A percentile compares a stretch with the other conserved stretches of the same genome.
Conservation (phyloP, 1,284 basidiomycete species). For the Cryptococcus sp. region DNA sequence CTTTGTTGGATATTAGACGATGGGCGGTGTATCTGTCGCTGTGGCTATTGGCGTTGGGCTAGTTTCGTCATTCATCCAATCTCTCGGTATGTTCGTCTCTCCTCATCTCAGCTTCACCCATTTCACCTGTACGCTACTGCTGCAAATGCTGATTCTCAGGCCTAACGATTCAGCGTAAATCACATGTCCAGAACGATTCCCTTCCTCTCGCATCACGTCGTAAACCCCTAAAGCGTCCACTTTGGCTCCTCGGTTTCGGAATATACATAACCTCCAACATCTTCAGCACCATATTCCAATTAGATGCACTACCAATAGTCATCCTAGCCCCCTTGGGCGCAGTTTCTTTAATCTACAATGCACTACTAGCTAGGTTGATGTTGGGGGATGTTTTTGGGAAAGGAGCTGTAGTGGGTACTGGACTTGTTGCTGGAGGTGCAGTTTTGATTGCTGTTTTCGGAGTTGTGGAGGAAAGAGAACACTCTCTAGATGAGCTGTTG, state of each 20-base stretch:
- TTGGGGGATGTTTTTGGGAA: conserved; percentile 81
- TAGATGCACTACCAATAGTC: conserved; percentile 87
- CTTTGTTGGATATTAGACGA: too few relatives aligned
- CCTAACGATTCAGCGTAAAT: conserved; percentile 90
- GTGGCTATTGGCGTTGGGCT: conserved; percentile 69
- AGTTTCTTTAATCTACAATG: conserved; percentile 89
- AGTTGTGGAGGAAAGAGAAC: conserved; percentile 86
- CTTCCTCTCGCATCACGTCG: conserved; percentile 62
- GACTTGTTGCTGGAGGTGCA: conserved; percentile 83
- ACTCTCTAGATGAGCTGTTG: conserved; percentile 80
- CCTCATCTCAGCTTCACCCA: neutral
- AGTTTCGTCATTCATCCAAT: conserved; percentile 83
- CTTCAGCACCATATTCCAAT: conserved; percentile 79
- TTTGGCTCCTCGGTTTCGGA: conserved; percentile 81
- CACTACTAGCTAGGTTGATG: conserved; percentile 80
- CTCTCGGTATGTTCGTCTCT: conserved; percentile 61
- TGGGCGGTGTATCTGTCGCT: conserved; percentile 53
- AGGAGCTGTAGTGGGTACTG: conserved; percentile 78
- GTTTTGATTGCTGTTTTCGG: conserved; percentile 88
- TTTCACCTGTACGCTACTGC: neutral
- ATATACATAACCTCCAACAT: conserved; percentile 85
- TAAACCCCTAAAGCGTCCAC: conserved; percentile 69
- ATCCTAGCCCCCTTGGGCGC: conserved; percentile 90
- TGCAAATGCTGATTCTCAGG: conserved; percentile 45
- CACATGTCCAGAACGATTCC: conserved; percentile 79